Evolutionary conservation across 2,329 filamentous ascomycete species (phyloP).

Genomic region (Diaporthe eres): DNA sequence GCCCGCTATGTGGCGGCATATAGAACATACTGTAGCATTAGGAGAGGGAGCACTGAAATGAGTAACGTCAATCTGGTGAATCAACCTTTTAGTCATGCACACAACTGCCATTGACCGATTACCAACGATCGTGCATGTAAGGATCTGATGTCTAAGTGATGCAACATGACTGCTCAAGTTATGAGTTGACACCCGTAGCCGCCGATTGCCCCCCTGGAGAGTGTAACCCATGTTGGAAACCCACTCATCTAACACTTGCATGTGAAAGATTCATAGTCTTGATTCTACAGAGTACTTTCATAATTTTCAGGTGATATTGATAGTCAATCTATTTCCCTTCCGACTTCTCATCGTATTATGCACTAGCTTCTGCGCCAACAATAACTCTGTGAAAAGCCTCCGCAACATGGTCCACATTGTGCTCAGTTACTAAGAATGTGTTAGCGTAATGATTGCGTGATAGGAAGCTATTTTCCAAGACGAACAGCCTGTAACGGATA

Average conservation of each 20-base stretch:
- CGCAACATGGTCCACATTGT: background rate
- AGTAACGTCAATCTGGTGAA: background rate
- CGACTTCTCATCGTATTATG: background rate
- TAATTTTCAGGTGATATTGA: too few relatives aligned
- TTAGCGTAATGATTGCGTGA: background rate
- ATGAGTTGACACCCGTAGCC: background rate
- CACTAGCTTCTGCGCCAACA: background rate
- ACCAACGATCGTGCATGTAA: background rate
- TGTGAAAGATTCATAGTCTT: too few relatives aligned
- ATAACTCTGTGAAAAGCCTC: background rate
- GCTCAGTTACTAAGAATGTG: background rate
- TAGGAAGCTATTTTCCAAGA: background rate
- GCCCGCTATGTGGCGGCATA: slow-evolving; percentile 4
- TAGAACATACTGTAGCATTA: background rate
- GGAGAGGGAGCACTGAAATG: background rate
- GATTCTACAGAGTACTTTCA: too few relatives aligned
- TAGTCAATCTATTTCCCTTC: too few relatives aligned
- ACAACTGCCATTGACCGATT: background rate
- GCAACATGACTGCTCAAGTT: background rate
- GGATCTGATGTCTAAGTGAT: background rate
- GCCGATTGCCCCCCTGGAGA: background rate
- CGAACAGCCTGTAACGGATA: slow-evolving; percentile 3
- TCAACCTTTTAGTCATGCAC: background rate
- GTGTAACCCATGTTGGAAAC: too few relatives aligned
- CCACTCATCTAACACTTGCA: too few relatives aligned